Base-by-base conservation (phyloP, 768 basidiomycete genomes). In the Podaxis sp. region DNA sequence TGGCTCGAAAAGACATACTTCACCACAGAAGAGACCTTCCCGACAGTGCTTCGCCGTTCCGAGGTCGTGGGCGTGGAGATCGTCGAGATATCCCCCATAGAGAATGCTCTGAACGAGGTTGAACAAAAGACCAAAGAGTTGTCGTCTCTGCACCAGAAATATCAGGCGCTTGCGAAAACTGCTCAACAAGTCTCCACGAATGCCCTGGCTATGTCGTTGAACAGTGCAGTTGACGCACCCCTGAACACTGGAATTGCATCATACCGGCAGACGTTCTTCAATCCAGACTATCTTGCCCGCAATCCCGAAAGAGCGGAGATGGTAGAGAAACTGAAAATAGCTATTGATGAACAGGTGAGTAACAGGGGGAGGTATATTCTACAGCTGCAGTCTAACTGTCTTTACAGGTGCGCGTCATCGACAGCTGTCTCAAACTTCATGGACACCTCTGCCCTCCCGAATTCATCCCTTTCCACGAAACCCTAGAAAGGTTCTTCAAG, bases 381-480 rank as follows among this genome's bases (percentile, higher is more conserved):
- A 15, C 41, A 27, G 46, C 33, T 57, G 29, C 50, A 25, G 17
- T 38, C 52, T 37, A 12, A 53, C 62, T 8, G 47, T 24, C 7
- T 4, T 38, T 7, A 5, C 43, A 94, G 87, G 87, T 90, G 37
- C 86, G 88, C 50, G 84, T 89, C 54, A 90, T 98, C 54, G 90
- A 94, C 65, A 85, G 84, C 57, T 95, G 93, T 70, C 80, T 98
- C 57, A 86, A 85, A 67, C 81, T 98, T 4, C 95, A 98, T 70
- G 87, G 86, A 2, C 81, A 86, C 50, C 76, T 96, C 33, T 95
- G 94, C 70, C 85, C 92, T 0, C 83, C 86, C 12, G 94, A 95
- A 72, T 96, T 97, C 83, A 76, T 90, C n/a, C 84, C 87, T 4
- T 98, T 98, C 82, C 96, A 98, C 71, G 88, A 89, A 63, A 94